Conservation (phyloP, 176 grass and related monocot genomes). For the Zoysia japonica region DNA sequence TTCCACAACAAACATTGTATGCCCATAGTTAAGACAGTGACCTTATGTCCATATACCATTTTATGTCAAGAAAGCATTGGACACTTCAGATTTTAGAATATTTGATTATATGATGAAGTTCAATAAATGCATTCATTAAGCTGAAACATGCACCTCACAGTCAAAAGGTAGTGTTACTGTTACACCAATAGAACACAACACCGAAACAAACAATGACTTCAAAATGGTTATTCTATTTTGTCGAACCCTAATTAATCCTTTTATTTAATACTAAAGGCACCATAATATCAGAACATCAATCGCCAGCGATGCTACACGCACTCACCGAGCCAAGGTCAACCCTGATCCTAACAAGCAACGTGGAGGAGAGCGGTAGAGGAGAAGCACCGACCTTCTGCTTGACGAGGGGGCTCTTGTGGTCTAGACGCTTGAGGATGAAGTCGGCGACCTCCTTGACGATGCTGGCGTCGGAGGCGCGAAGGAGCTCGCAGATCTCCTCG, state of each 20-base stretch:
- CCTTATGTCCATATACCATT: too few species aligned
- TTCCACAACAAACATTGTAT: too few species aligned
- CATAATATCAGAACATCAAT: neutral
- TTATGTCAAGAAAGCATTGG: too few species aligned
- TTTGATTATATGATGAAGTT: too few species aligned
- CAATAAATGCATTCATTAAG: neutral
- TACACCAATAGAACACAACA: too few species aligned
- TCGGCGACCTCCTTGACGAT: conserved; percentile 46
- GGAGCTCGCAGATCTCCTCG: conserved; percentile 94
- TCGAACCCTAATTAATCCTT: too few species aligned
- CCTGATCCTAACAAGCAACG: neutral
- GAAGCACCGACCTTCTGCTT: conserved; percentile 77
- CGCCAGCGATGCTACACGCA: neutral
- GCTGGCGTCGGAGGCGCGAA: conserved; percentile 1
- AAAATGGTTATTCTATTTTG: too few species aligned
- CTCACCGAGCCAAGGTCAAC: conserved; percentile 15
- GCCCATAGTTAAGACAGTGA: too few species aligned
- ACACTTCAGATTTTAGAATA: too few species aligned
- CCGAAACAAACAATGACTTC: too few species aligned
- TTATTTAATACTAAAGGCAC: neutral
- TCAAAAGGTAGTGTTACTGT: neutral
- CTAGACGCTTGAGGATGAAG: conserved; percentile 91
- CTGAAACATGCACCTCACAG: neutral
- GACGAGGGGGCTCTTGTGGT: conserved; percentile 85
- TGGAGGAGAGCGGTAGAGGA: too few species aligned